These are phyloP conservation scores for Candida parachauliodes DNA, from an alignment of 805 yeast species.

Conservation along the genomic window DNA sequence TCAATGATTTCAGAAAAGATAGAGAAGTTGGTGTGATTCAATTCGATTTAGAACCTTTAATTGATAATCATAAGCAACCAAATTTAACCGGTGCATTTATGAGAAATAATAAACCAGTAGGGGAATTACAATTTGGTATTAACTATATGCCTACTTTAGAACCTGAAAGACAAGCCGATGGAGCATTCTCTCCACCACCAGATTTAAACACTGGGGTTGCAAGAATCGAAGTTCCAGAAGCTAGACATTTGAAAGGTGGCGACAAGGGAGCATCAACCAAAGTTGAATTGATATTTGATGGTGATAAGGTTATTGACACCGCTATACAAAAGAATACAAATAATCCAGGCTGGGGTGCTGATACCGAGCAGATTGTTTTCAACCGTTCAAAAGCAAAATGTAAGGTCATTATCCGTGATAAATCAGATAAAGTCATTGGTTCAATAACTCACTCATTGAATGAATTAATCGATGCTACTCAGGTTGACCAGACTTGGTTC, in stretches of 20 bases:
- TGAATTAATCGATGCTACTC: slow-evolving; percentile 72
- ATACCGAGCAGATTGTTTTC: slow-evolving; percentile 63
- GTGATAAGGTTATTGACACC: slow-evolving; percentile 57
- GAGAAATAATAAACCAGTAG: slow-evolving; percentile 82
- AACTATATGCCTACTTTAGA: slow-evolving; percentile 73
- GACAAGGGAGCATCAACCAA: slow-evolving; percentile 54
- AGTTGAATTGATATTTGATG: slow-evolving; percentile 68
- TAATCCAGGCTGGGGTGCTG: slow-evolving; percentile 62
- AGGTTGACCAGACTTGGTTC: slow-evolving; percentile 76
- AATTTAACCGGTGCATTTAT: slow-evolving; percentile 55
- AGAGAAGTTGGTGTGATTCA: slow-evolving; percentile 74
- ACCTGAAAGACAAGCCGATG: slow-evolving; percentile 65
- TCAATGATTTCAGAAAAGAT: slow-evolving; percentile 77
- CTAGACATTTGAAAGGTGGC: slow-evolving; percentile 50
- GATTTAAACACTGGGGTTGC: slow-evolving; percentile 93
- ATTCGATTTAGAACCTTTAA: slow-evolving; percentile 65
- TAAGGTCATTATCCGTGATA: slow-evolving; percentile 59
- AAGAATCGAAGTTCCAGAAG: slow-evolving; percentile 60
- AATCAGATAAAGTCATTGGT: slow-evolving; percentile 54
- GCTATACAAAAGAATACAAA: slow-evolving; percentile 55
- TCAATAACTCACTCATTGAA: slow-evolving; percentile 55
- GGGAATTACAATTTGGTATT: slow-evolving; percentile 66
- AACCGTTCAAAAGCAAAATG: slow-evolving; percentile 71
- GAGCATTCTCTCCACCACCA: slow-evolving; percentile 80
- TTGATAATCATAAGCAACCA: slow-evolving; percentile 48